Conservation (phyloP, 768 basidiomycete species). For the Leccinellum albellum region DNA sequence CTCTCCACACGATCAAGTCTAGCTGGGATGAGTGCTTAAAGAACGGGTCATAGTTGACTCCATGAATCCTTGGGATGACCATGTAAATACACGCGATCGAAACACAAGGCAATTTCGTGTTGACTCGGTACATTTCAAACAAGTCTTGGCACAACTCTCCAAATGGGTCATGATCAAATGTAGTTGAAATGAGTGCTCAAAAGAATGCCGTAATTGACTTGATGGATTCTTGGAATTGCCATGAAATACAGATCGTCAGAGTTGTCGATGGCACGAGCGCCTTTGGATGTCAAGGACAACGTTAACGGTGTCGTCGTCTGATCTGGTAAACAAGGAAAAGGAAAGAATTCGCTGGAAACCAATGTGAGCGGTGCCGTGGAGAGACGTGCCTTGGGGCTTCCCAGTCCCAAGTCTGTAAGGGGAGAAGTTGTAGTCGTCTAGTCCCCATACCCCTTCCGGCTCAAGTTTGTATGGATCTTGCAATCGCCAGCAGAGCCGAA, state of each 20-base stretch:
- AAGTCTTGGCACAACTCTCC: conserved; percentile 89
- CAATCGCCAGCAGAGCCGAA: conserved; percentile 76
- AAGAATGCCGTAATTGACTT: conserved; percentile 81
- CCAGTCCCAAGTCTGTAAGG: conserved; percentile 90
- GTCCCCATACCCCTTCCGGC: conserved; percentile 97
- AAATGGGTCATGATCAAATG: conserved; percentile 85
- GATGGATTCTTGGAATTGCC: conserved; percentile 70
- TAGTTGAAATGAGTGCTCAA: conserved; percentile 88
- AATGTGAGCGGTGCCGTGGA: background rate
- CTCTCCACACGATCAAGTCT: no score
- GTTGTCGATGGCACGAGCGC: conserved; percentile 18
- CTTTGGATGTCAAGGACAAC: conserved; percentile 47
- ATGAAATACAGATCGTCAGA: conserved; percentile 74
- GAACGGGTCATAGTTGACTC: no score
- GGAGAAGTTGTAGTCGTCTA: conserved; percentile 89
- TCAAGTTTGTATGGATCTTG: conserved; percentile 90
- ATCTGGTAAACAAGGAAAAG: conserved; percentile 37
- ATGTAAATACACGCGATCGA: background rate
- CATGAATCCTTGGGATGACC: no score
- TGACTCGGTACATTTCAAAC: conserved; percentile 85
- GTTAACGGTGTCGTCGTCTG: conserved; percentile 63
- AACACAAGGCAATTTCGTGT: background rate
- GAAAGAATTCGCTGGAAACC: conserved; percentile 2
- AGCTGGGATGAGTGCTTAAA: no score
- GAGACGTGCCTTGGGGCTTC: conserved; percentile 67